Evolutionary conservation across 805 yeast species (phyloP).

Genomic region (Starmerella bacillaris): DNA sequence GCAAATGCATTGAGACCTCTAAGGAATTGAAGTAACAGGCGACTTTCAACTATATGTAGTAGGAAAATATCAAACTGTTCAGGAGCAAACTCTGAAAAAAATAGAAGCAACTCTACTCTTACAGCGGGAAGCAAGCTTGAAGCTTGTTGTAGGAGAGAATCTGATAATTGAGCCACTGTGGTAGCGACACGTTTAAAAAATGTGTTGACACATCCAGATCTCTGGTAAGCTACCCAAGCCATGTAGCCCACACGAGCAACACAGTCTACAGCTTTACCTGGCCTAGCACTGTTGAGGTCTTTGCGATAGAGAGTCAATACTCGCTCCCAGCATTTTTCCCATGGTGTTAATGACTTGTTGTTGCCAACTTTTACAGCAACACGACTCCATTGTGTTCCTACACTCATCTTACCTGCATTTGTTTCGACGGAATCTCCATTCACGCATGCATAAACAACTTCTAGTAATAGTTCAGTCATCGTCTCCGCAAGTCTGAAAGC

Average conservation of each 20-base stretch:
- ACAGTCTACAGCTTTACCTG: background rate
- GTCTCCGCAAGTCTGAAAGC: background rate
- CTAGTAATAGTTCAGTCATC: background rate
- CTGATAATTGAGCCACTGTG: background rate
- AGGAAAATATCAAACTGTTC: background rate
- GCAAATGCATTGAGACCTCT: constrained; percentile 1
- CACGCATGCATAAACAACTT: background rate
- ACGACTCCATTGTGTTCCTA: background rate
- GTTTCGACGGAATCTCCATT: background rate
- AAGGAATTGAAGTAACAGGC: background rate
- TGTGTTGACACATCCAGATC: background rate
- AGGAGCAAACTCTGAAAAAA: constrained; percentile 1
- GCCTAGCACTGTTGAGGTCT: background rate
- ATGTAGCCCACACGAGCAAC: background rate
- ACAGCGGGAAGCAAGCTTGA: background rate
- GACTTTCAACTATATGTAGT: background rate
- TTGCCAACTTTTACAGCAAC: background rate
- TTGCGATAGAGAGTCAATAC: background rate
- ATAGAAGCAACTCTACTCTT: background rate
- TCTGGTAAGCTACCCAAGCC: constrained; percentile 1
- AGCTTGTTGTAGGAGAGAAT: background rate
- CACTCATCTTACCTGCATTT: background rate
- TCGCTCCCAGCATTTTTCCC: constrained; percentile 1
- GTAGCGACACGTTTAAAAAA: background rate
- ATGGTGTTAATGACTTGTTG: background rate